These are phyloP conservation scores for Leccinum pachyderme DNA, from an alignment of 1,284 basidiomycete genomes.

Conservation along the genomic window DNA sequence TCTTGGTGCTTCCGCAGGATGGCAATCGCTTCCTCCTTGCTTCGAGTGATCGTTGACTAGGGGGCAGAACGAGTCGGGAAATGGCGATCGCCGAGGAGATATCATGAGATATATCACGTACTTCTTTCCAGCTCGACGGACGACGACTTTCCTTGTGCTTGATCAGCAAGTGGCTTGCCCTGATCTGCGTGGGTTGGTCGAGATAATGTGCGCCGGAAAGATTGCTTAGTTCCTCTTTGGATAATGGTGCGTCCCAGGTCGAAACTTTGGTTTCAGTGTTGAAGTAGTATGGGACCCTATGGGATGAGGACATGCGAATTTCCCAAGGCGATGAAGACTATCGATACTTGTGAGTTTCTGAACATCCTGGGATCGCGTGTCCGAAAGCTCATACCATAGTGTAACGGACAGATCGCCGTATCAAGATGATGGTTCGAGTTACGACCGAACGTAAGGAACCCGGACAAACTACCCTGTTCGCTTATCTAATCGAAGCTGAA, in stretches of 20 bases:
- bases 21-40: conserved; percentile 86
- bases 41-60: conserved; percentile 76
- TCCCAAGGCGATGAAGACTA: conserved; percentile 56
- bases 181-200: conserved; percentile 64
- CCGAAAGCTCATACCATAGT: conserved; percentile 22
- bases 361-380: background rate
- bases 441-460: background rate
- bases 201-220: conserved; percentile 66
- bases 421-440: conserved; percentile 4
- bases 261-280: conserved; percentile 72
- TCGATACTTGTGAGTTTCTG: conserved; percentile 11
- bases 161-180: conserved; percentile 92
- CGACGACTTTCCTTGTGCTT: conserved; percentile 89
- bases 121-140: conserved; percentile 92
- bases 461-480: background rate
- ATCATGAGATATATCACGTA: conserved; percentile 39
- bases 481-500: conserved; percentile 20
- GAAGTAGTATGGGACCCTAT: conserved; percentile 87
- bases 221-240: conserved; percentile 55
- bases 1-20: conserved; percentile 67
- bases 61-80: conserved; percentile 29
- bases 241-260: conserved; percentile 73
- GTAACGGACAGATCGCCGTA: conserved; percentile 11
- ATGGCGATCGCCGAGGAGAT: background rate
- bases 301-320: conserved; percentile 81